Base-by-base conservation (phyloP, 306 rosid genomes). In the Hippophae rhamnoides region DNA sequence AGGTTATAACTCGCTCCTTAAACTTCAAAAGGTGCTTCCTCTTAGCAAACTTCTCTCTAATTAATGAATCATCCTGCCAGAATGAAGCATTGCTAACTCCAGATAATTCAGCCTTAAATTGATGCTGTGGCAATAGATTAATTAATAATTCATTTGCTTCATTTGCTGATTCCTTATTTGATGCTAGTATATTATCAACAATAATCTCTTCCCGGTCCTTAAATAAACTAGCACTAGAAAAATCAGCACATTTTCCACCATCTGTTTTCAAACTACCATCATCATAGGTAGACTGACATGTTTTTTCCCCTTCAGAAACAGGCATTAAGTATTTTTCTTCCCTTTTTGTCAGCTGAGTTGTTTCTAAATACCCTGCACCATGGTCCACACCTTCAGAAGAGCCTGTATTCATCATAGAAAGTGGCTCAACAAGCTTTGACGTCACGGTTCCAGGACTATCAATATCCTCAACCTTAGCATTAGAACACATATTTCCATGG, bases 401-500 rank as follows among this genome's bases (percentile, higher is more conserved):
- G 68, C 78, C 76, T 45, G 54, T 68, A 41, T 84, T 79, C 49
- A 42, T 52, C 63, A 64, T 52, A n/a, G 84, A 76, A 23, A 61
- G 67, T n/a, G 81, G 80, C 76, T 85, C 95, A 57, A 82, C 86
- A 70, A 88, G 79, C 69, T 89, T 84, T 8, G 97, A 93, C 2
- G 90, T 89, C 54, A 79, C 90, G 27, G 94, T 84, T 72, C 97
- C 99, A 61, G 94, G 97, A 75, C 97, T 86, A 75, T 92, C 99
- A 67, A 83, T 73, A 61, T 78, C 92, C 61, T 84, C 87, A 57
- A 74, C 96, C 69, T 80, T 83, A 8, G 41, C 70, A 68, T 66
- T 65, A 58, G 65, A 75, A 58, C 74, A 57, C 48, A 56, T 62
- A 42, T 69, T 77, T 23, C 50, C 73, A 59, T 72, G 61, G 47